phyloP scores from a whole-genome alignment of 495 filamentous ascomycete genomes.

The Podospora pseudoanserina region DNA sequence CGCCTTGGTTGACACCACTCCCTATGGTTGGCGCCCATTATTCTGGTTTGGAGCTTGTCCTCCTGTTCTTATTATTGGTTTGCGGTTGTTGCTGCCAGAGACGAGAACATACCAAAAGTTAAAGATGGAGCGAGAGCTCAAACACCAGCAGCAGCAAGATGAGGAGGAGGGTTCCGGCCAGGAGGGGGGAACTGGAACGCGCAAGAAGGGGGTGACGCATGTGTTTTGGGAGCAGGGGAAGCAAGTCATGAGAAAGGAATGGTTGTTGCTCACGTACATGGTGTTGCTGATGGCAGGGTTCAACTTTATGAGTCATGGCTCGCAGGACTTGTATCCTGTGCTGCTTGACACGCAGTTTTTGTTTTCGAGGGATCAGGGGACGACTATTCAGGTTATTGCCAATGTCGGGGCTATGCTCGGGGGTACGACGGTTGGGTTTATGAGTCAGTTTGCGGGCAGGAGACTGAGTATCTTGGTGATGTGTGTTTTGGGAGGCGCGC shows the following conservation, averaged over 20 bases:
- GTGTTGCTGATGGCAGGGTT: slow-evolving; percentile 86
- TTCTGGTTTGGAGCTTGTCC: slow-evolving; percentile 84
- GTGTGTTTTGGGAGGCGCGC: slow-evolving; percentile 28
- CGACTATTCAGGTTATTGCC: slow-evolving; percentile 78
- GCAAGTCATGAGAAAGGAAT: slow-evolving; percentile 50
- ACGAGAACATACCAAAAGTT: slow-evolving; percentile 65
- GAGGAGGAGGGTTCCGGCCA: background rate
- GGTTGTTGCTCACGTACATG: slow-evolving; percentile 74
- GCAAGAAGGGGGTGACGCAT: background rate
- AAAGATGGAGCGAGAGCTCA: slow-evolving; percentile 13
- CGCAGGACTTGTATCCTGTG: slow-evolving; percentile 87
- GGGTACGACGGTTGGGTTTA: slow-evolving; percentile 74
- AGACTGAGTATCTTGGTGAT: slow-evolving; percentile 77
- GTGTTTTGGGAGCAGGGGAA: background rate
- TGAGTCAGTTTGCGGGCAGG: slow-evolving; percentile 75
- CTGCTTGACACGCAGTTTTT: slow-evolving; percentile 74
- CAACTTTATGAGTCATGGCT: slow-evolving; percentile 93
- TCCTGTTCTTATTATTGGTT: slow-evolving; percentile 75
- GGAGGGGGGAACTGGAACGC: background rate
- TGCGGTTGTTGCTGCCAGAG: slow-evolving; percentile 73
- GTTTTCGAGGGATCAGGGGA: slow-evolving; percentile 68
- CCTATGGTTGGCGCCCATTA: slow-evolving; percentile 73
- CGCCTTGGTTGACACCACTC: slow-evolving; percentile 65
- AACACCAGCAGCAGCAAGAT: background rate
- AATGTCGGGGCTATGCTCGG: slow-evolving; percentile 79